phyloP scores from a whole-genome alignment of 768 basidiomycete species.

The Hortiboletus campestris region DNA sequence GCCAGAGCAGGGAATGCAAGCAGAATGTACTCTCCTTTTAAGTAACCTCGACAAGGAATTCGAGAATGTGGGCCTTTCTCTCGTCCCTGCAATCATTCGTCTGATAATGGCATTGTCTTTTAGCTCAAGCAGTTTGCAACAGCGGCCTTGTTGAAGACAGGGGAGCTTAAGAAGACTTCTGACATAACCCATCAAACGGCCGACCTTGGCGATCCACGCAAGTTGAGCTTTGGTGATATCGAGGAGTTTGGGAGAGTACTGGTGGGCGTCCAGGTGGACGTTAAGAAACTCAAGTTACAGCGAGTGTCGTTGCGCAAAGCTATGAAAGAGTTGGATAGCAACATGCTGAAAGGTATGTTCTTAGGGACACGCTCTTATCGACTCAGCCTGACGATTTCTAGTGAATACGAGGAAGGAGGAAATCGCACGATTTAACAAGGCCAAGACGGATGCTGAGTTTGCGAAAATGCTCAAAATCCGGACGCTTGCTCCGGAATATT shows the following conservation, averaged over 20 bases:
- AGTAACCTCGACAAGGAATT: conserved; percentile 50
- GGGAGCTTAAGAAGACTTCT: conserved; percentile 36
- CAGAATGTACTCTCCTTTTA: conserved; percentile 56
- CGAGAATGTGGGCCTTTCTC: conserved; percentile 46
- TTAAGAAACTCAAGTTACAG: conserved; percentile 46
- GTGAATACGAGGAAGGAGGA: conserved; percentile 84
- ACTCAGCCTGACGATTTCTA: conserved; percentile 29
- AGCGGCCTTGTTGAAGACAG: conserved; percentile 35
- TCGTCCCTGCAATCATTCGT: not conserved
- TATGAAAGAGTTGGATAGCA: conserved; percentile 59
- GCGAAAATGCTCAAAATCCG: conserved; percentile 69
- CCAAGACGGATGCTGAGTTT: conserved; percentile 76
- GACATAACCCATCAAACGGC: conserved; percentile 39
- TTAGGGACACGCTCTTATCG: not conserved
- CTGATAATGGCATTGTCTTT: not conserved
- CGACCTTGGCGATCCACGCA: conserved; percentile 46
- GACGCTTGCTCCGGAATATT: conserved; percentile 85
- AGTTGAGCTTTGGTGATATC: conserved; percentile 57
- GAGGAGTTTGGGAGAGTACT: conserved; percentile 44
- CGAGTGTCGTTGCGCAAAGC: conserved; percentile 39
- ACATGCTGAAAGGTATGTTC: conserved; percentile 62
- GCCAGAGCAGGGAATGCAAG: conserved; percentile 64
- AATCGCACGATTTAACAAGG: conserved; percentile 73
- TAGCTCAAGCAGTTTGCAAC: conserved; percentile 48
- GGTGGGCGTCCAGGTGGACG: conserved; percentile 45